Evolutionary conservation across 768 basidiomycete genomes (phyloP), one percentile per base, ranked within the genome.

Genomic region (Pisolithus orientalis): DNA sequence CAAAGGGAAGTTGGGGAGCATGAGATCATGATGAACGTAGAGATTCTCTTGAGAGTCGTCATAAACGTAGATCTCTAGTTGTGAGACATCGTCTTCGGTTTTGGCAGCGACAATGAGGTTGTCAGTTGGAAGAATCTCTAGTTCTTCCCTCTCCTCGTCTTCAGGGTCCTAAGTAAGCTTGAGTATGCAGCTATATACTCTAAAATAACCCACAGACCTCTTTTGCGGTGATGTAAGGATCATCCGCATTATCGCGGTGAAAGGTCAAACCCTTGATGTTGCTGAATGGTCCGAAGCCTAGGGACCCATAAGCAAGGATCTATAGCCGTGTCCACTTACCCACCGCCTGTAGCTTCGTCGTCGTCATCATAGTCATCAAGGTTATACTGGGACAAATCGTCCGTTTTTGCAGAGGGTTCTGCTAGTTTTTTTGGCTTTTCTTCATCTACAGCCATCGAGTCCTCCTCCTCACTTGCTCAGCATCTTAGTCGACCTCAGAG

Each of bases 191-290:
- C 11, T 21, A 14, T 11, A 7, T 25, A 39, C 14, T 6, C 8
- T 45, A n/a, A 2, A 44, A 5, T 9, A 25, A 11, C 39, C 25
- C 16, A 66, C 80, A 39, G 62, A 91, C 94, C 62, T 94, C 90
- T 78, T 96, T 94, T 38, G 98, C 70, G 0, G 95, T 98, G 59
- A 99, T 89, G 63, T 94, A 98, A 0, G 96, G 96, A 69, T 99
- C 96, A 34, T 97, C 92, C 50, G 89, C 80, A 62, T 94, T 93
- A 60, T 93, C 84, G 48, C 84, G 82, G 68, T 97, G 94, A 65
- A 90, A 95, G 21, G 87, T 87, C 47, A 99, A 72, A 16, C 94
- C 95, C 65, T 96, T 95, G 69, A 98, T 92, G 62, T 91, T 94
- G 67, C 87, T 92, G 71, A 99, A 99, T 16, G 89, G 88, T 38